Evolutionary conservation across 2,329 filamentous ascomycete genomes (phyloP), one percentile per base, ranked within the genome.

Genomic region (Drechmeria coniospora): DNA sequence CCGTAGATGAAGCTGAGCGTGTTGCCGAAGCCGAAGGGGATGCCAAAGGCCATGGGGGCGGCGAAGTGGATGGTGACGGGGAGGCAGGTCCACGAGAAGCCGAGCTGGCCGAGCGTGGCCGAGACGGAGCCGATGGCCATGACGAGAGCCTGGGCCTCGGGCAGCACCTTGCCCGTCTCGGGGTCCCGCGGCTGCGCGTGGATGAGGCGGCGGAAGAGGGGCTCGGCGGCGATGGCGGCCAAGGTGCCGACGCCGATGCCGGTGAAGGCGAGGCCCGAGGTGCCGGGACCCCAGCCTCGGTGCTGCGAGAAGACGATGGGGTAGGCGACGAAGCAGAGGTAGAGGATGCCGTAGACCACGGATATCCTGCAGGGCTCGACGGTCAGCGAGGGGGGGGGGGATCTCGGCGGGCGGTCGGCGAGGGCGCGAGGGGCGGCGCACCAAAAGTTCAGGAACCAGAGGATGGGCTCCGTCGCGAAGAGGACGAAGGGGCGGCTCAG

Each of bases 271-370:
- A 94, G 67, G 1, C 86, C 84, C 0, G 75, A 72, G 20, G 79
- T 53, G 1, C 79, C 75, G 0, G 77, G 61, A 2, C 63, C 63
- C 86, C 84, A 94, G 34, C 81, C 81, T 12, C 86, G 77, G 32
- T 67, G 47, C 22, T 77, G 60, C 8, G 64, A 61, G 52, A 90
- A 93, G 32, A 92, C 78, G 33, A 92, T 78, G 0, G 84, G 84
- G 48, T 92, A 92, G 9, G 81, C 82, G 11, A 92, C 77, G 56
- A 93, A 93, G 53, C 82, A 92, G 18, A 93, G 71, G 44, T 90
- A 90, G 2, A 94, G 61, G 22, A 92, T 83, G 12, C 74, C 80
- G 48, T 93, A 93, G 20, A 92, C 71, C 21, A 92, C 58, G 1
- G 79, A 87, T 46, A 86, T 79, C 57, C 74, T 78, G 23, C 4